A percentile compares a stretch with the other conserved stretches of the same genome.
phyloP scores from a whole-genome alignment of 1,284 basidiomycete species.

The Melanopsichium pennsylvanicum region DNA sequence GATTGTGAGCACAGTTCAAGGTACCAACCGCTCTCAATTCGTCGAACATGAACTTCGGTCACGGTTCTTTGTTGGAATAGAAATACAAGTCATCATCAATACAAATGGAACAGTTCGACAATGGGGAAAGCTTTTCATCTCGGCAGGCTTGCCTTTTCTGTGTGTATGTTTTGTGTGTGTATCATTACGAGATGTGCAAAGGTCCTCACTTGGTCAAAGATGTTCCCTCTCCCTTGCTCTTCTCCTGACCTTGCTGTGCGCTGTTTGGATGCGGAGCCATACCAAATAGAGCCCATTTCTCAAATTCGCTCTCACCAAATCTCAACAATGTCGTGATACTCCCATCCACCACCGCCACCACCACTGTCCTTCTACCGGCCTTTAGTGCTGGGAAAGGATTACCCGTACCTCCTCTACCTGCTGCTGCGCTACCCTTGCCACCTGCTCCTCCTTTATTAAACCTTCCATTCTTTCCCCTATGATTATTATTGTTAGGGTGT shows the following conservation, averaged over 20 bases:
- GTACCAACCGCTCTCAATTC: too few species aligned
- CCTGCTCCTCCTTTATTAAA: background rate
- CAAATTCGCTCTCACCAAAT: conserved; percentile 86
- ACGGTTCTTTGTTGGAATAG: too few species aligned
- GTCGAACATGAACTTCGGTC: too few species aligned
- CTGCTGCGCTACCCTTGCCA: background rate
- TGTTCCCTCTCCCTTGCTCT: background rate
- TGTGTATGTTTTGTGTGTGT: too few species aligned
- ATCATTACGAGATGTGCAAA: too few species aligned
- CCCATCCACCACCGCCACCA: conserved; percentile 88
- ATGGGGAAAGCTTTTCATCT: too few species aligned
- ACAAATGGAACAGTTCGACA: too few species aligned
- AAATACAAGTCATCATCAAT: too few species aligned
- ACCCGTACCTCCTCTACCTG: conserved; percentile 16
- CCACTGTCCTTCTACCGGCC: conserved; percentile 81
- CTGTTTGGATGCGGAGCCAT: too few species aligned
- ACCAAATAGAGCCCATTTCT: conserved; percentile 72
- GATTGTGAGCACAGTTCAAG: too few species aligned
- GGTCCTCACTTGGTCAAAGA: too few species aligned
- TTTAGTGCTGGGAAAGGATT: conserved; percentile 71
- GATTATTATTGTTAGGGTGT: background rate
- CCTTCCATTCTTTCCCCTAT: background rate
- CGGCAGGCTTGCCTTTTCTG: too few species aligned
- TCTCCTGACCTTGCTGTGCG: background rate
- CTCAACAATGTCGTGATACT: conserved; percentile 88